Conservation (phyloP, 768 basidiomycete genomes). For the Mycena pura region DNA sequence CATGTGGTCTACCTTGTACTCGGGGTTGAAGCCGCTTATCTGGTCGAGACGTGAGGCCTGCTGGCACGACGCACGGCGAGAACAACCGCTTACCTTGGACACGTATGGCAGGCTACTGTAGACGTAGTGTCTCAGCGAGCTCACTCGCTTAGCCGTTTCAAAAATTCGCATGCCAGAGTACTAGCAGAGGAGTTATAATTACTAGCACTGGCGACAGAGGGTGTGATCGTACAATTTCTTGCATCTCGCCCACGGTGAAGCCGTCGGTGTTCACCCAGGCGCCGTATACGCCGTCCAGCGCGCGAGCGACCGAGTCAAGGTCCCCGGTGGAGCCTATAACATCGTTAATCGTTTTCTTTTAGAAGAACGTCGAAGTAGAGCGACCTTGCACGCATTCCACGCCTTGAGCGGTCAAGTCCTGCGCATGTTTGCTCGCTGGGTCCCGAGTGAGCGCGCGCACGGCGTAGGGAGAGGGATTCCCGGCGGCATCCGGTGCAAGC, state of each 20-base stretch:
- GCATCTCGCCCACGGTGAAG: slow-evolving; percentile 49
- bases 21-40: slow-evolving; percentile 4
- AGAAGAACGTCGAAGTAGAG: not conserved
- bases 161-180: slow-evolving; percentile 49
- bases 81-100: not conserved
- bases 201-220: no score
- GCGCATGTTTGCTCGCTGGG: slow-evolving; percentile 37
- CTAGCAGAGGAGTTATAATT: not conserved
- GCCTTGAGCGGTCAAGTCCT: slow-evolving; percentile 41
- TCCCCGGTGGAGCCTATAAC: slow-evolving; percentile 43
- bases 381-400: slow-evolving; percentile 47
- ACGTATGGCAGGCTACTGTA: slow-evolving; percentile 37
- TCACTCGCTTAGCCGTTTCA: slow-evolving; percentile 44
- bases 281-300: slow-evolving; percentile 46
- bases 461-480: slow-evolving; percentile 44
- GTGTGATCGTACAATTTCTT: slow-evolving; percentile 36
- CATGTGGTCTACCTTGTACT: slow-evolving; percentile 18
- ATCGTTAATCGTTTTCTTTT: not conserved
- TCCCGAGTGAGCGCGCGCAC: slow-evolving; percentile 52
- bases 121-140: slow-evolving; percentile 44
- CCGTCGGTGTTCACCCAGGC: slow-evolving; percentile 49
- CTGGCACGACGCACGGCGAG: no score
- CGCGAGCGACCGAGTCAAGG: slow-evolving; percentile 35
- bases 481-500: slow-evolving; percentile 29
- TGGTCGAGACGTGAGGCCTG: not conserved